Percentiles rank a stretch among this genome's conserved stretches.
These are phyloP conservation scores for Trichoderma sp. DNA, from an alignment of 2,329 filamentous ascomycete species.

Conservation along the genomic window DNA sequence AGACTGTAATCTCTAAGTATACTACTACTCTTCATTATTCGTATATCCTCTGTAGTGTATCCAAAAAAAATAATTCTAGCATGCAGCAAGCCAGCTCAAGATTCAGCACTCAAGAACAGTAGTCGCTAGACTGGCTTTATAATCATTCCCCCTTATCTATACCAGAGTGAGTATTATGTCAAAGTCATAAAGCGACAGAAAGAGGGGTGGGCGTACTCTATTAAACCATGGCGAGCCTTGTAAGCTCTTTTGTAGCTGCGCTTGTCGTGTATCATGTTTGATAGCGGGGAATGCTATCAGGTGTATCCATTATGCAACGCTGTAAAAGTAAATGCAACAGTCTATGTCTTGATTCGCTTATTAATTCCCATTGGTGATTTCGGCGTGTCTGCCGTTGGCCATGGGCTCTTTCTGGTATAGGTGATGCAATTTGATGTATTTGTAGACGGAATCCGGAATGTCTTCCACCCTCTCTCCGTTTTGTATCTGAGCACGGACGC, in stretches of 20 bases:
- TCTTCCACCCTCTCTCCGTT: slow-evolving; percentile 78
- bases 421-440: slow-evolving; percentile 65
- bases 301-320: neutral
- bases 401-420: slow-evolving; percentile 48
- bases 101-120: neutral
- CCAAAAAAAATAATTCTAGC: neutral
- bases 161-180: neutral
- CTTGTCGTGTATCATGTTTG: neutral
- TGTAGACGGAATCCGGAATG: slow-evolving; percentile 66
- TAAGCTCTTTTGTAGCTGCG: neutral
- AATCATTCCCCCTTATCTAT: neutral
- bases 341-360: neutral
- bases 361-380: slow-evolving; percentile 6
- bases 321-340: neutral
- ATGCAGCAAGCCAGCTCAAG: neutral
- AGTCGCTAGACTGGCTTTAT: neutral
- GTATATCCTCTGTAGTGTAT: neutral
- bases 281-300: neutral
- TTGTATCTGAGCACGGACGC: slow-evolving; percentile 76
- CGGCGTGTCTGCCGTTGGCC: neutral
- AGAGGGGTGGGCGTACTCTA: neutral
- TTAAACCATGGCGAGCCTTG: neutral
- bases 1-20: neutral
- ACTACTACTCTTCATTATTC: neutral
- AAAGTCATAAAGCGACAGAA: too few relatives aligned